Evolutionary conservation across 208 protist species (phyloP).

Genomic region (Trypanosoma rangeli): DNA sequence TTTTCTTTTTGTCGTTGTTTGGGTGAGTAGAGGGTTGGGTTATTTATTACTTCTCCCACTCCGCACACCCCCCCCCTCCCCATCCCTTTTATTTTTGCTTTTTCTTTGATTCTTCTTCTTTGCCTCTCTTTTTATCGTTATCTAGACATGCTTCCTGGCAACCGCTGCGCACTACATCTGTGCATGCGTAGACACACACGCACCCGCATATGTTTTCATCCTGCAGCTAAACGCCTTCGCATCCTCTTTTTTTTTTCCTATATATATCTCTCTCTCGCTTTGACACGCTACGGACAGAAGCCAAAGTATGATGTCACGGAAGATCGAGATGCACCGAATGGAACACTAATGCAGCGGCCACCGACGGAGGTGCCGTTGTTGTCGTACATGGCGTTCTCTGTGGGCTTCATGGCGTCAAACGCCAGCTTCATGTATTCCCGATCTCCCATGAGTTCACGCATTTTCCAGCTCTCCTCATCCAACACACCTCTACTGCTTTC

Average conservation of each 20-base stretch:
- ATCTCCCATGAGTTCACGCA: conserved; percentile 47
- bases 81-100: neutral
- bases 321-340: conserved; percentile 17
- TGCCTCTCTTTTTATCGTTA: neutral
- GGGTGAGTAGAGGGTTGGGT: too few relatives aligned
- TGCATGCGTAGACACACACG: neutral
- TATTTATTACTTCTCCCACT: too few relatives aligned
- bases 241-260: neutral
- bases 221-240: neutral
- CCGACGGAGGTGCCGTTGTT: conserved; percentile 1
- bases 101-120: neutral
- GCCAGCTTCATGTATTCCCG: conserved; percentile 52
- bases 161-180: neutral
- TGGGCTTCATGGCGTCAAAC: conserved; percentile 63
- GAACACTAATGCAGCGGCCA: conserved; percentile 31
- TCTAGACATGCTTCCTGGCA: neutral
- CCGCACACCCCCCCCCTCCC: neutral
- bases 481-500: neutral
- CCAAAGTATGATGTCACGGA: conserved; percentile 30
- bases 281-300: conserved; percentile 14
- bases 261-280: conserved; percentile 8
- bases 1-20: neutral
- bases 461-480: conserved; percentile 3
- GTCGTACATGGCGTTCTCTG: conserved; percentile 35
- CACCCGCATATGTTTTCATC: conserved; percentile 11